Evolutionary conservation across 2,329 filamentous ascomycete genomes (phyloP), one percentile per base, ranked within the genome.

Genomic region (Colletotrichum sp.): DNA sequence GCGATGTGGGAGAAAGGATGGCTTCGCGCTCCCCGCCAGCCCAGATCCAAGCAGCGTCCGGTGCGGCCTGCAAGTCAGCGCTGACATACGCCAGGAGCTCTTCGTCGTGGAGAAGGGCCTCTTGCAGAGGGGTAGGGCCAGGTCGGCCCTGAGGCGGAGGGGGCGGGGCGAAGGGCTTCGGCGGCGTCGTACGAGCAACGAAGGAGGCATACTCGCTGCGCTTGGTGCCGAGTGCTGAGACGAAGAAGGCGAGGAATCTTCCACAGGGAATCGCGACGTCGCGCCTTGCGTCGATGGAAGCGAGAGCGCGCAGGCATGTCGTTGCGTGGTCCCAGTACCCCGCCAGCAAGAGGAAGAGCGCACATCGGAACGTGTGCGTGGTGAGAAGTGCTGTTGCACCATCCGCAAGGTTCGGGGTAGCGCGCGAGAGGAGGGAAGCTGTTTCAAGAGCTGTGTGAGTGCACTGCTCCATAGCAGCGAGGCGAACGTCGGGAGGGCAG

Each of bases 1-100:
- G 75, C 10, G 77, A 77, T 18, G 72, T 76, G 21, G 75, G 75
- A 13, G 77, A 77, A 6, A 77, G 65, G 30, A 77, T 73, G n/a
- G 80, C 77, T 57, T 89, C 88, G 57, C 84, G 83, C 79, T 94
- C 93, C 43, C 89, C 89, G 34, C 90, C 89, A 80, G 90, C 86
- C 96, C 96, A 98, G 6, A 96, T 91, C 96, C 96, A 99, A 15
- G 93, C 93, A 43, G 92, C 92, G 68, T 96, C 93, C 0, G 90
- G 88, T n/a, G 90, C 92, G 2, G 93, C 94, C 84, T 99, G 96
- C 80, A 98, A 88, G 84, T 99, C 97, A 0, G 93, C 94, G 34
- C 94, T 96, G 1, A 94, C 92, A 80, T 98, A 98, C 0, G 93
- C 95, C 32, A 99, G 86, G 79, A 99, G 90, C 82, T 98, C 96